These are phyloP conservation scores for Amaranthus hypochondriacus DNA, from an alignment of 148 eudicot species.

Conservation along the genomic window DNA sequence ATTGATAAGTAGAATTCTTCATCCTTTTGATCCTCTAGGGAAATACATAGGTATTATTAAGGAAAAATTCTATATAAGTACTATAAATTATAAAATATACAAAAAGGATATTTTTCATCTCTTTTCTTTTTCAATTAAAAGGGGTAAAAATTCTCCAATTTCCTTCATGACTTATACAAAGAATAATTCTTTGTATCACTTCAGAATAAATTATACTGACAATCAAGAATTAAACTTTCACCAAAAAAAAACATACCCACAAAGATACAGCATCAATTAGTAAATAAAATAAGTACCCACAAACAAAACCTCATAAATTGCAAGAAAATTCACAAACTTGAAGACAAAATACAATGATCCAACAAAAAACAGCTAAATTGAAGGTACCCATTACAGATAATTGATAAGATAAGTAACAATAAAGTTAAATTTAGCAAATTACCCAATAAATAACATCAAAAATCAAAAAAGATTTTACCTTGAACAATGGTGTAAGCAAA, in stretches of 20 bases:
- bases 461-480: slow-evolving; percentile 18
- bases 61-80: too few relatives aligned
- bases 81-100: not conserved
- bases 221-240: not conserved
- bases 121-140: not conserved
- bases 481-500: slow-evolving; percentile 3
- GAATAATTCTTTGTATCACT: not conserved
- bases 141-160: not conserved
- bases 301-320: not conserved
- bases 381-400: slow-evolving; percentile 20
- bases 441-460: not conserved
- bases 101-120: not conserved
- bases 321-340: not conserved
- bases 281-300: not conserved
- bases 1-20: not conserved
- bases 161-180: not conserved
- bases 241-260: not conserved
- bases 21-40: not conserved
- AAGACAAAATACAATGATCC: slow-evolving; percentile 7
- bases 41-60: too few relatives aligned
- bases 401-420: slow-evolving; percentile 9
- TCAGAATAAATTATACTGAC: not conserved
- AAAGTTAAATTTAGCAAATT: not conserved
- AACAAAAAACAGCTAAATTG: slow-evolving; percentile 11
- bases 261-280: not conserved